Evolutionary conservation across 306 rosid genomes (phyloP), one percentile per base, ranked within the genome.

Genomic region (Prunus fruticosa): DNA sequence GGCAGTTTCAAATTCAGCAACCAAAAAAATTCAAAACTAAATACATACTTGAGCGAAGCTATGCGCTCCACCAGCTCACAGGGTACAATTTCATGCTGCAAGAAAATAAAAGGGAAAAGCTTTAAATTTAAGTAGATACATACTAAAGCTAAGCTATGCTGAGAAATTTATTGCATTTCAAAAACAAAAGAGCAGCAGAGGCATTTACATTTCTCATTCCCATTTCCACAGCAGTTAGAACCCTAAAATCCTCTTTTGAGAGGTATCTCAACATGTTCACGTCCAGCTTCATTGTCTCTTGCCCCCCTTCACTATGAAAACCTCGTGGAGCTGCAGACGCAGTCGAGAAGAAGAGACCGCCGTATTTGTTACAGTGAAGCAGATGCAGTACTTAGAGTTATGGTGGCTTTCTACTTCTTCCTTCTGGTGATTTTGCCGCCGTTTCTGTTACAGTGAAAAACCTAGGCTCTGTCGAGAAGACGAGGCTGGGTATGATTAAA

Each of bases 231-330:
- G 97, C 98, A 5, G 98, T 91, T 38, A 93, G 97, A 80, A 93
- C 98, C 91, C 93, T 88, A 78, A 93, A 93, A 80, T 93, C 98
- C 76, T 91, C 97, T 79, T 89, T 91, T 11, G 97, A 85, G 46
- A 93, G 93, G 84, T 89, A 91, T 84, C 96, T 80, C 87, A 93
- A 80, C 14, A 82, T 89, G 61, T 93, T 83, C 12, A 93, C 97
- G 12, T 91, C 91, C 2, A 93, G 92, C 92, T 91, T 93, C 98
- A 93, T 90, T 38, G 43, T 58, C 50, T 49, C 47, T 69, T 6
- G 43, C 52, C 50, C 45, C 45, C 22, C 6, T 63, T 30, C 8
- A 34, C 43, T 34, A 34, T 34, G 43, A 34, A 6, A 6, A 34
- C 43, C 43, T 34, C 43, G 43, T 34, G 43, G 43, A 34, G 9